Percentiles rank a stretch among this genome's conserved stretches.
Evolutionary conservation across 176 grass and related monocot species (phyloP).

Genomic region (Panicum miliaceum): DNA sequence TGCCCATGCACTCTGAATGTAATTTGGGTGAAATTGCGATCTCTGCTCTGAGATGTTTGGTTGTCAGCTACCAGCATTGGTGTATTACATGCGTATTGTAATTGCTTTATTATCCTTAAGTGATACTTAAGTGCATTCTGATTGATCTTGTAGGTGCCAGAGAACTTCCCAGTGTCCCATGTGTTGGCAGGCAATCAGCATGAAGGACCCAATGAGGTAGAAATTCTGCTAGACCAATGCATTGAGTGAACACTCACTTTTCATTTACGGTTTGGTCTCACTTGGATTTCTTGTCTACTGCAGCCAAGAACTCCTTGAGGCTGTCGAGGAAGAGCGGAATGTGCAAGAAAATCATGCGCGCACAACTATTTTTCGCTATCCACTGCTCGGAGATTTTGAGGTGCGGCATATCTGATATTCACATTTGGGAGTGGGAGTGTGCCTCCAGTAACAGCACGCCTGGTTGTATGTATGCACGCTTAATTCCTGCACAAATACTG

Average conservation of each 20-base stretch:
- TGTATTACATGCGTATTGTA: background rate
- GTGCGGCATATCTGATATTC: constrained; percentile 52
- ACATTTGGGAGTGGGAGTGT: constrained; percentile 9
- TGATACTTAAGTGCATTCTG: background rate
- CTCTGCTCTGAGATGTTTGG: background rate
- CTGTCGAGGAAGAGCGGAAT: constrained; percentile 75
- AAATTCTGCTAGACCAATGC: constrained; percentile 16
- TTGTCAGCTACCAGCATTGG: background rate
- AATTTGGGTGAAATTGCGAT: background rate
- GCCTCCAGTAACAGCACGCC: background rate
- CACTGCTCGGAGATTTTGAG: constrained; percentile 77
- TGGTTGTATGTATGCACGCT: background rate
- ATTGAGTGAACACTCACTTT: constrained; percentile 14
- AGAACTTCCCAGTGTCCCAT: constrained; percentile 94
- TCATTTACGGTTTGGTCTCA: background rate
- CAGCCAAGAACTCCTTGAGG: constrained; percentile 89
- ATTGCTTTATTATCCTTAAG: background rate
- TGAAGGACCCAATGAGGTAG: constrained; percentile 87
- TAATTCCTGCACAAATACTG: background rate
- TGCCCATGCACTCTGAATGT: background rate
- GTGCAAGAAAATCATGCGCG: constrained; percentile 47
- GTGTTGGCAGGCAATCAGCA: constrained; percentile 89
- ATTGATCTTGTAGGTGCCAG: constrained; percentile 61
- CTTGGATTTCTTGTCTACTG: background rate
- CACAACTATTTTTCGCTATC: constrained; percentile 65